Evolutionary conservation across 2,329 filamentous ascomycete genomes (phyloP), one percentile per base, ranked within the genome.

Genomic region (Cladosporium sp.): DNA sequence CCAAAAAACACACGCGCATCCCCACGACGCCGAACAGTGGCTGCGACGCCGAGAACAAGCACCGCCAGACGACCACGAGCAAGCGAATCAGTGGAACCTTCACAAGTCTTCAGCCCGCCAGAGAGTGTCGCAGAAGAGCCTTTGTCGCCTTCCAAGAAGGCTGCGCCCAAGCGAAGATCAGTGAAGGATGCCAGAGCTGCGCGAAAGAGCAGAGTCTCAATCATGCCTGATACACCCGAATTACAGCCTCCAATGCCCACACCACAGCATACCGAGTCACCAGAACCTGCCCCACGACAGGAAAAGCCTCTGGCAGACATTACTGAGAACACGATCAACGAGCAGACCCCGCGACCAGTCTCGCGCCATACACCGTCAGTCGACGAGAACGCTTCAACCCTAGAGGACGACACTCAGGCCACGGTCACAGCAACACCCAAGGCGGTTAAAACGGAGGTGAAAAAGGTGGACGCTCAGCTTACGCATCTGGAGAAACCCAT

Each of bases 401-500:
- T 69, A 48, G 68, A 68, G 28, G 53, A 65, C 13, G 58, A 61
- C 6, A 67, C 69, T 0, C 66, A 71, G 21, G 59, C 60, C 5
- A 58, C 65, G 8, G 43, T 58, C n/a, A 65, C 58, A 25, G 70
- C 67, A 60, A 73, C 71, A n/a, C 71, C 71, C 0, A 69, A 68
- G 43, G 70, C 67, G 70, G 78, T 70, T 79, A 85, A 75, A 57
- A 69, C 68, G 57, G 71, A 76, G 57, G 79, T 89, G 54, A 91
- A 91, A 76, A 90, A 91, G 46, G 86, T 94, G 73, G 91, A 89
- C 70, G 84, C 91, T 1, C 88, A 92, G 79, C 87, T 92, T 71
- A 91, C 91, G 0, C 83, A 92, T 65, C 79, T 97, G 70, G 93
- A 97, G 74, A 91, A 88, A 76, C 94, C 94, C 0, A 93, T 97